phyloP scores from a whole-genome alignment of 305 asterid genomes.

The Plantago coronopus region DNA sequence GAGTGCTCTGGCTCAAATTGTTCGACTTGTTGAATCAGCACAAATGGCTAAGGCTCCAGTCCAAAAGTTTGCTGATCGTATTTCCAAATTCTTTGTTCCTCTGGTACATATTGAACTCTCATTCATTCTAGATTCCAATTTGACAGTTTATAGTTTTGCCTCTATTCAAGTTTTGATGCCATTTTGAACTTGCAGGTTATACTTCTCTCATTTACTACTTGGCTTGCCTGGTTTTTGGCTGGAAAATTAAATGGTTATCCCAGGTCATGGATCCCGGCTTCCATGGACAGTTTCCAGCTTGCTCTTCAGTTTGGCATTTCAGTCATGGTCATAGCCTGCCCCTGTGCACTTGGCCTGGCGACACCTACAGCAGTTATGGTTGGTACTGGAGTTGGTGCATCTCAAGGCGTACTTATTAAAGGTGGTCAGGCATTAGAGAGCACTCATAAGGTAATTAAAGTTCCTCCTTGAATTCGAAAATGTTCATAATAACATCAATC shows the following conservation, averaged over 20 bases:
- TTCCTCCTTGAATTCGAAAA: neutral
- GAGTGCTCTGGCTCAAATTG: constrained; percentile 76
- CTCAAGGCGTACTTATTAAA: constrained; percentile 82
- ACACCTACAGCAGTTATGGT: constrained; percentile 95
- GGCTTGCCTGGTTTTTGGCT: constrained; percentile 75
- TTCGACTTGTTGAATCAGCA: constrained; percentile 70
- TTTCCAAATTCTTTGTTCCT: constrained; percentile 74
- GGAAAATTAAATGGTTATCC: constrained; percentile 63
- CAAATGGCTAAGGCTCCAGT: constrained; percentile 89
- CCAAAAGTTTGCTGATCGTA: constrained; percentile 72
- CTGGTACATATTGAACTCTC: constrained; percentile 34
- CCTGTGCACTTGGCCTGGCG: constrained; percentile 90
- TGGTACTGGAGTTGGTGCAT: constrained; percentile 85
- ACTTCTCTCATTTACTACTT: constrained; percentile 56
- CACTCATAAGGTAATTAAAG: constrained; percentile 54
- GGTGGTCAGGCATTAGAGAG: constrained; percentile 86
- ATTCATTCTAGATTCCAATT: too few species aligned
- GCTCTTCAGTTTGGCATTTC: constrained; percentile 87
- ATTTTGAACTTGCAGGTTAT: constrained; percentile 53
- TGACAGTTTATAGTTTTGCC: neutral
- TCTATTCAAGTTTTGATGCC: neutral
- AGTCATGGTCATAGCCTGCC: constrained; percentile 90
- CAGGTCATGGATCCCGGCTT: constrained; percentile 65
- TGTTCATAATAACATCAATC: neutral
- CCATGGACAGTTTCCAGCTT: constrained; percentile 76